Evolutionary conservation across 139 green algal species (phyloP).

Genomic region (Spirogloea muscicola): DNA sequence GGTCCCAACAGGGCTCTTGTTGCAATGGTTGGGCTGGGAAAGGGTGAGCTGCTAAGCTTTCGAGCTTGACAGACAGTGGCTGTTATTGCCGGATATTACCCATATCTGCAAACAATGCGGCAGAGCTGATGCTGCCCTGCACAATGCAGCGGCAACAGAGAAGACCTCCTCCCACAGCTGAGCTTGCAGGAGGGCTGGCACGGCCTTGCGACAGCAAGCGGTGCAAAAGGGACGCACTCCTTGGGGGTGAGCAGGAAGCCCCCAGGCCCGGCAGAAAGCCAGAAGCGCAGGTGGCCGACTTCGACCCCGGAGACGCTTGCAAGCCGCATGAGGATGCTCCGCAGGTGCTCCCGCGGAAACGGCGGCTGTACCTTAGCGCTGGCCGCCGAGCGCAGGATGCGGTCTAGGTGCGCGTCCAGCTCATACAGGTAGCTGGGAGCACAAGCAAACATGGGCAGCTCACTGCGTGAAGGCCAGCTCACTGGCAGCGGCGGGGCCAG

Average conservation of each 20-base stretch:
- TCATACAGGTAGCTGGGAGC: conserved; percentile 32
- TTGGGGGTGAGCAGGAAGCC: conserved; percentile 37
- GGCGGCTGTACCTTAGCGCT: conserved; percentile 24
- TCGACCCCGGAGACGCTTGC: neutral
- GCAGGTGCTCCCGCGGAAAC: conserved; percentile 32
- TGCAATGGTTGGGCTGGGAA: too few species aligned
- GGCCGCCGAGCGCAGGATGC: conserved; percentile 30
- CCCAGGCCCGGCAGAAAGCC: conserved; percentile 40
- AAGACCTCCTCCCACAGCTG: too few species aligned
- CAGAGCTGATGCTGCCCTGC: too few species aligned
- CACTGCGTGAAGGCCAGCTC: neutral
- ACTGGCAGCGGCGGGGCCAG: neutral
- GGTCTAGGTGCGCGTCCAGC: conserved; percentile 46
- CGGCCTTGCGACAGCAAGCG: too few species aligned
- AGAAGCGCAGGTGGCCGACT: conserved; percentile 43
- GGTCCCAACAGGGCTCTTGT: too few species aligned
- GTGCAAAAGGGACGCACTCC: too few species aligned
- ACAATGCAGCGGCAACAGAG: too few species aligned
- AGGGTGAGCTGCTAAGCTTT: too few species aligned
- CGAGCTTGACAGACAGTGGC: too few species aligned
- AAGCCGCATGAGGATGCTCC: conserved; percentile 31
- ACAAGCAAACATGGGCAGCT: neutral
- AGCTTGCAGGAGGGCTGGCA: too few species aligned
- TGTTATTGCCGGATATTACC: too few species aligned
- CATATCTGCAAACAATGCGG: too few species aligned